These are phyloP conservation scores for Gonapodya sp. DNA, from an alignment of 192 early-diverging fungal genomes.

Conservation along the genomic window DNA sequence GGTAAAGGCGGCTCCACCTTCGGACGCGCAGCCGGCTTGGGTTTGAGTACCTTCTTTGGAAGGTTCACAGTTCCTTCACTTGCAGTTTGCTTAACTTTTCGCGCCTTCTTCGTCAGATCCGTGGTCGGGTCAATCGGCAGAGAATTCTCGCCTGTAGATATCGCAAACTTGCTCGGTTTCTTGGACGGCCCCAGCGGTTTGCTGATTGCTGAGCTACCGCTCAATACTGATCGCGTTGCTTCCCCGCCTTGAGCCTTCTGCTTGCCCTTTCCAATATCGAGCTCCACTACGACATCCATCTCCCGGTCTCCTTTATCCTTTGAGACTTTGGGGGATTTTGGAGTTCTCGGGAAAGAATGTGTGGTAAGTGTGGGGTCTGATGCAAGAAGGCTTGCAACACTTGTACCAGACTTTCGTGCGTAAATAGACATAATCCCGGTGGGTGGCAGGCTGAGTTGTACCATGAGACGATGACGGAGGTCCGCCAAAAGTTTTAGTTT, in stretches of 20 bases:
- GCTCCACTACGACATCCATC: no score
- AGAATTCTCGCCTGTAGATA: no score
- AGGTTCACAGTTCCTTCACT: no score
- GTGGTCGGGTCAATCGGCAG: no score
- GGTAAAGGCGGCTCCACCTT: not conserved
- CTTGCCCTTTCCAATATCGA: no score
- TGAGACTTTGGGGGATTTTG: not conserved
- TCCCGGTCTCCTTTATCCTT: not conserved
- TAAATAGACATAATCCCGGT: not conserved
- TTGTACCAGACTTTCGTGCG: not conserved
- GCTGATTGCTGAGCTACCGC: no score
- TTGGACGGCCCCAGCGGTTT: no score
- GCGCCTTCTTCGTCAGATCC: no score
- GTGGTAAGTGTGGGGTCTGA: not conserved
- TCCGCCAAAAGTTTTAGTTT: not conserved
- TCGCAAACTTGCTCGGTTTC: no score
- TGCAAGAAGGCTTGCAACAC: not conserved
- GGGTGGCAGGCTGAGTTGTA: not conserved
- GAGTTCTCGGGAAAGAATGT: not conserved
- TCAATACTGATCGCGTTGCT: no score
- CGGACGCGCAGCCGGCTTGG: not conserved
- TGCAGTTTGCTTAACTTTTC: no score
- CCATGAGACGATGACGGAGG: not conserved
- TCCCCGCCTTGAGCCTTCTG: no score
- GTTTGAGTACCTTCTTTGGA: not conserved